A percentile compares a stretch with the other conserved stretches of the same genome.
phyloP scores from a whole-genome alignment of 345 rosid species.

The Lepidium didymum region DNA sequence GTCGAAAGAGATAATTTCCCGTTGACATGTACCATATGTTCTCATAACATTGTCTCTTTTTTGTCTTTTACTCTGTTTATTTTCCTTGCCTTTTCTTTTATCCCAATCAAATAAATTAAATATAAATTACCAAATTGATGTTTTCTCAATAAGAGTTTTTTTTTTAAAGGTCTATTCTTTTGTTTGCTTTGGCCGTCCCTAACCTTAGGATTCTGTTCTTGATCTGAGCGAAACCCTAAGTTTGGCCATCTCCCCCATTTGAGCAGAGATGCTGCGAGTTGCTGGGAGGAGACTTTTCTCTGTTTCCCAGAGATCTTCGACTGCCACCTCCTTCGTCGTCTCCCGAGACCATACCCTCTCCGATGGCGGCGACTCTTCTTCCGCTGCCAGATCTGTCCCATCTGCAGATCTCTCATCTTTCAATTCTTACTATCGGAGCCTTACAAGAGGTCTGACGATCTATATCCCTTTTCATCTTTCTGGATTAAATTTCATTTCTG shows the following conservation, averaged over 20 bases:
- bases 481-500: not conserved
- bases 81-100: too few relatives aligned
- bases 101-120: not conserved
- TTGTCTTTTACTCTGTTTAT: too few relatives aligned
- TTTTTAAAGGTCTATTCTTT: not conserved
- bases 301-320: constrained; percentile 37
- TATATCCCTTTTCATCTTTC: not conserved
- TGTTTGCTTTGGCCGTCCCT: constrained; percentile 5
- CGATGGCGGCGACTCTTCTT: constrained; percentile 19
- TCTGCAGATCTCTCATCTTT: constrained; percentile 35
- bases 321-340: constrained; percentile 34
- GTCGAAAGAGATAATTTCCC: too few relatives aligned
- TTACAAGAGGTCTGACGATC: constrained; percentile 46
- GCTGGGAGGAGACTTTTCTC: constrained; percentile 77
- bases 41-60: too few relatives aligned
- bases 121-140: not conserved
- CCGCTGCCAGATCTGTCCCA: constrained; percentile 1
- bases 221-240: constrained; percentile 22
- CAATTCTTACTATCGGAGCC: constrained; percentile 28
- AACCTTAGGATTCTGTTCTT: constrained; percentile 8
- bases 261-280: constrained; percentile 58
- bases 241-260: not conserved
- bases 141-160: not conserved
- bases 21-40: too few relatives aligned
- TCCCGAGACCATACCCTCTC: constrained; percentile 24